Conservation (phyloP, 2,329 filamentous ascomycete species). For the Cordyceps fumosorosea region DNA sequence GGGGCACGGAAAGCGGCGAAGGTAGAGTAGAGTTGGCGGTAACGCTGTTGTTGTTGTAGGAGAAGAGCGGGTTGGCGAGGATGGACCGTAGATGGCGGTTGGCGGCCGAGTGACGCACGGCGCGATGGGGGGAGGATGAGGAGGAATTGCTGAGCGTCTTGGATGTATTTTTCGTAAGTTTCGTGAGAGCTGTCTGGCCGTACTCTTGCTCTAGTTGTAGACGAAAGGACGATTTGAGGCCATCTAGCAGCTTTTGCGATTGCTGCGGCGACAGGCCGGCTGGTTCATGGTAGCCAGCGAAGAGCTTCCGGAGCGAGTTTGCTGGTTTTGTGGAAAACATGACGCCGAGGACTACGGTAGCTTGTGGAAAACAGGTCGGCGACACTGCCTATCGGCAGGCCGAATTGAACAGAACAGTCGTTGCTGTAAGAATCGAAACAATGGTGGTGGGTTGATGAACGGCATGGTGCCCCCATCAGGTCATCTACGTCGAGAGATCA, state of each 20-base stretch:
- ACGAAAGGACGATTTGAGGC: constrained; percentile 51
- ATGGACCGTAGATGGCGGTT: constrained; percentile 48
- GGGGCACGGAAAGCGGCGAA: constrained; percentile 10
- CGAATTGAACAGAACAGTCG: background rate
- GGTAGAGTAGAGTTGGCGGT: background rate
- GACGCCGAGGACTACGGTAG: background rate
- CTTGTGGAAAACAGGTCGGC: background rate
- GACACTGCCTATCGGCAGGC: constrained; percentile 13
- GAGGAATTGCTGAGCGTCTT: constrained; percentile 7
- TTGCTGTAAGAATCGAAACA: background rate
- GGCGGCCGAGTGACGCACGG: constrained; percentile 35
- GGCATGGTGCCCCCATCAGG: background rate
- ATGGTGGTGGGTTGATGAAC: background rate
- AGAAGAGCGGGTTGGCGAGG: constrained; percentile 51
- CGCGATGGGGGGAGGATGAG: constrained; percentile 15
- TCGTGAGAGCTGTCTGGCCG: constrained; percentile 28
- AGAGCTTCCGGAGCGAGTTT: constrained; percentile 32
- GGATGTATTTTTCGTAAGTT: constrained; percentile 23
- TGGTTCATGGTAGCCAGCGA: constrained; percentile 43
- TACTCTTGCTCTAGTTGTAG: constrained; percentile 53
- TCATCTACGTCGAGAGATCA: background rate
- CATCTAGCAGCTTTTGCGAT: constrained; percentile 48
- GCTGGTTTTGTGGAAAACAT: constrained; percentile 34
- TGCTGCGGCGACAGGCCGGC: constrained; percentile 43
- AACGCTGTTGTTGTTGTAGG: constrained; percentile 22